Base-by-base conservation (phyloP, 2,329 filamentous ascomycete genomes). In the Ophiostoma sp. region DNA sequence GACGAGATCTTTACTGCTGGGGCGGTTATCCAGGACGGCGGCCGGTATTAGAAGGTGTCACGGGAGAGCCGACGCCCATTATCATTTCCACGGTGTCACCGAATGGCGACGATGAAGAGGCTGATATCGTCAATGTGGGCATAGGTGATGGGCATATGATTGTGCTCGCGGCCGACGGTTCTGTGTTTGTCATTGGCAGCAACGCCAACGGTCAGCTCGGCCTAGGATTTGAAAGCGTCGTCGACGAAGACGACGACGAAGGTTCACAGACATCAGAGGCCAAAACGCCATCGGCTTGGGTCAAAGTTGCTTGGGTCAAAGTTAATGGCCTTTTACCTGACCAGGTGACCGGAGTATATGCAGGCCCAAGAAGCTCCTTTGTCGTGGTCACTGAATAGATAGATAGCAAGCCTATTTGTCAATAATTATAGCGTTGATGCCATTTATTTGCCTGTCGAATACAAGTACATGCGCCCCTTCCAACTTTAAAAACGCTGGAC, bases 121-220 rank as follows among this genome's bases (percentile, higher is more conserved):
- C 6, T 0, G 72, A 92, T 74, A 81, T 92, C 2, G 75, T 82
- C 6, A 89, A 91, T 75, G 82, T 90, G 52, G 87, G 84, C 0
- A 78, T 92, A 6, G 90, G 90, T 0, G 85, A 87, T 48, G 83
- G 83, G 8, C 90, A 92, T 79, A 83, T 88, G n/a, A 81, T 91
- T 9, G 86, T 85, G 6, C 78, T 92, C 31, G 87, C 85, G 0
- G 81, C 82, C 0, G 81, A 84, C 1, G 84, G 84, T 0, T 81
- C 81, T 25, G 79, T 92, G 0, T 91, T 85, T 75, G 86, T 87
- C 3, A 82, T 87, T 59, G 90, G 90, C 0, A 82, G 84, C 48
- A 90, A 91, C 73, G 76, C 76, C 1, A 88, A 88, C 76, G 89
- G 89, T 0, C 90, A 92, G 78, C 83, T 91, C 17, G 90, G 89